These are phyloP conservation scores for Nicotiana tabacum DNA, from an alignment of 257 asterid species.

Conservation along the genomic window DNA sequence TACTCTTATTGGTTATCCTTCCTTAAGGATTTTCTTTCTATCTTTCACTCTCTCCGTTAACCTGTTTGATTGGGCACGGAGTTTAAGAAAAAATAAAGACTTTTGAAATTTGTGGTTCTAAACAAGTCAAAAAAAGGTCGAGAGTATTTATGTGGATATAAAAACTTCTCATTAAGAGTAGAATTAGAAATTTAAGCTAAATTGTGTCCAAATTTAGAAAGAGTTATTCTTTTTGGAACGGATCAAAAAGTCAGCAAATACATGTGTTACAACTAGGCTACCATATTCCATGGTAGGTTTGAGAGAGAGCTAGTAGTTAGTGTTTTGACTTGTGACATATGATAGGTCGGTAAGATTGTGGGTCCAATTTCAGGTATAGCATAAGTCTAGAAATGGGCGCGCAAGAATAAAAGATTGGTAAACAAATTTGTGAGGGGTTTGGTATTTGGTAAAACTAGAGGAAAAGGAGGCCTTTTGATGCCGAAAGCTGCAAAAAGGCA, in stretches of 20 bases:
- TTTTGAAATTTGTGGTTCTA: too few relatives aligned
- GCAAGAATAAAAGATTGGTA: background rate
- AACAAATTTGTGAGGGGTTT: background rate
- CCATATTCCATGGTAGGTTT: background rate
- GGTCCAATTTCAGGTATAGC: slow-evolving; percentile 31
- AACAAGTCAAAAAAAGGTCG: too few relatives aligned
- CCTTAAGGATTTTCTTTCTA: background rate
- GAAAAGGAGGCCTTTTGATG: slow-evolving; percentile 5
- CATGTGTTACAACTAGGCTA: too few relatives aligned
- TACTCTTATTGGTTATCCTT: background rate
- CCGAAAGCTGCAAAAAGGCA: slow-evolving; percentile 14
- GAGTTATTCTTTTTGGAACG: too few relatives aligned
- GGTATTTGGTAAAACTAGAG: slow-evolving; percentile 16
- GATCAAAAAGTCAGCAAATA: too few relatives aligned
- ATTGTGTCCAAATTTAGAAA: too few relatives aligned
- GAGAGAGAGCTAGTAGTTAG: slow-evolving; percentile 11
- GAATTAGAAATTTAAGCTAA: too few relatives aligned
- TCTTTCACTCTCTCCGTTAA: background rate
- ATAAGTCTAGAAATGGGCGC: background rate
- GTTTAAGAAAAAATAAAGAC: too few relatives aligned
- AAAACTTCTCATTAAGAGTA: too few relatives aligned
- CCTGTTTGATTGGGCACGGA: too few relatives aligned
- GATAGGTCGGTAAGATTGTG: slow-evolving; percentile 26
- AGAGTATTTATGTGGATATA: too few relatives aligned
- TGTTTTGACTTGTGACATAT: background rate